Base-by-base conservation (phyloP, 257 asterid genomes). In the Nicotiana obtusifolia region DNA sequence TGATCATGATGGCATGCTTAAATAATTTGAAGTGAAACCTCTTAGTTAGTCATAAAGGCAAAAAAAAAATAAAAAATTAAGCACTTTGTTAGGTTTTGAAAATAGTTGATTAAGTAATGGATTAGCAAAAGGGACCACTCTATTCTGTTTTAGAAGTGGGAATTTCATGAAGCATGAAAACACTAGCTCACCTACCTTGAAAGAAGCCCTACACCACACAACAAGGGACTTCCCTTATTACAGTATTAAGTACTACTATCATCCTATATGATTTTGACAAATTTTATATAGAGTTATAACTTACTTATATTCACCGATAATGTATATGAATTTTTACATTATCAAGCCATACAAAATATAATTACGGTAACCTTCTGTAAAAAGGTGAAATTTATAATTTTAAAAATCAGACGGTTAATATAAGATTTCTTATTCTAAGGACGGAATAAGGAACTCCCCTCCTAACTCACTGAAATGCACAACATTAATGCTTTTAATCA, bases 121-220 rank as follows among this genome's bases (percentile, higher is more conserved):
- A 75, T 52, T n/a, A 53, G 37, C 64, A 52, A 78, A 83, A 64
- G 73, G 81, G 57, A 6, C 81, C 86, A 83, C 82, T 83, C 83
- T 65, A 10, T 7, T 78, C 44, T 78, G 59, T 78, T 76, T 37
- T 57, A 81, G 65, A 24, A 54, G 57, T 78, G 83, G 82, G 68
- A 15, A 35, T 62, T 78, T 49, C 78, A 71, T 47, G 60, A 75
- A 13, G 80, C 37, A 24, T 75, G 80, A 75, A 75, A 75, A 75
- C 80, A 49, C 41, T 49, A 20, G 9, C 26, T 75, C 44, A 75
- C 80, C 80, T 49, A 75, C 61, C 16, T 75, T 75, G 80, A 75
- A 49, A 75, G 62, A 75, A 24, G 10, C 62, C 62, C 35, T 75
- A 24, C 62, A 75, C 62, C 80, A 75, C 33, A 71, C 35, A 11